Base-by-base conservation (phyloP, 345 rosid species). In the Eucalyptus curtisii region DNA sequence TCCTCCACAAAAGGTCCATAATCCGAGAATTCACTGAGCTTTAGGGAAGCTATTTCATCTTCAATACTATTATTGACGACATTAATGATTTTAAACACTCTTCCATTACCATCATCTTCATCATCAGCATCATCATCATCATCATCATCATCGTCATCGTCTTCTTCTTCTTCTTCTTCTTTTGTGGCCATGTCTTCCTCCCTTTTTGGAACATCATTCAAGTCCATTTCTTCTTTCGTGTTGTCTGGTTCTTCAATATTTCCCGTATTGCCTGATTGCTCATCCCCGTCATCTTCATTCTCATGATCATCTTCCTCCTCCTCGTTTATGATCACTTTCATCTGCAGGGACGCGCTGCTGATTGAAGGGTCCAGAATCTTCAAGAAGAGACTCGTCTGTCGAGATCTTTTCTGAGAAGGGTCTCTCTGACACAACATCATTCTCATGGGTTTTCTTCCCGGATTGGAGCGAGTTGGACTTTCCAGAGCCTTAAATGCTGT, bases 101-200 rank as follows among this genome's bases (percentile, higher is more conserved):
- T 76, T 20, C 47, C 84, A 76, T 76, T 13, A 40, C 47, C 84
- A 42, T 40, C 3, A 10, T 7, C 25, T 2, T 5, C 27, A 10
- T 10, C 79, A 7, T 4, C 76, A 6, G 15, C 76, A 4, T 7
- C 76, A 2, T n/a, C 76, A 2, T 11, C 31, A 1, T 13, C 44
- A 3, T 1, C 80, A 4, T 8, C 37, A 1, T 4, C 79, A 0
- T 31, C 37, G 0, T 66, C 80, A 3, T 37, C 68, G 0, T 7
- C 31, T 1, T 14, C 81, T 1, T 37, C 42, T 1, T 71, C 7
- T 3, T 20, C 45, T 19, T 10, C 47, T 37, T 76, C 84, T 76
- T 76, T 8, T 40, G 82, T 40, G 82, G 47, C 47, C 15, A 37
- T 6, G 45, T 19, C 27, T 76, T 76, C 47, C 47, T 76, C 40